phyloP scores from a whole-genome alignment of 2,329 filamentous ascomycete species.

The Penicillium hesseltinei region DNA sequence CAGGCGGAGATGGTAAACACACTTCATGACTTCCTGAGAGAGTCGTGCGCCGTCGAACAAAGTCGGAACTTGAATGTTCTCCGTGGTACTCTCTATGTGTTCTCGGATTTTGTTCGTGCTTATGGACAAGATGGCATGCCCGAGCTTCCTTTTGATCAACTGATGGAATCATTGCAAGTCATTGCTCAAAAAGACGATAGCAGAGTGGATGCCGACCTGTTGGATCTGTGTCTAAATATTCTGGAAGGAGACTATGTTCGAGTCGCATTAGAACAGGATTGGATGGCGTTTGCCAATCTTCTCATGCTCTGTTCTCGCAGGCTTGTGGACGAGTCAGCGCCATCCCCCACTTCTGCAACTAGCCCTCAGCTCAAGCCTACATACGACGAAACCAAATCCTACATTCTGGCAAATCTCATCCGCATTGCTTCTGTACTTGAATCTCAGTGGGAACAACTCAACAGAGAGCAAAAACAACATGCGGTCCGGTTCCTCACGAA shows the following conservation, averaged over 20 bases:
- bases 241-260: conserved; percentile 39
- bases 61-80: conserved; percentile 41
- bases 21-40: conserved; percentile 38
- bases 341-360: conserved; percentile 19
- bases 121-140: conserved; percentile 42
- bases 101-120: conserved; percentile 41
- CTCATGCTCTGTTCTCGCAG: conserved; percentile 38
- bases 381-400: conserved; percentile 37
- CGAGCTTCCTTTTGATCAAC: conserved; percentile 35
- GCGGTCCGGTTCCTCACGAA: conserved; percentile 37
- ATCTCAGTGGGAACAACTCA: conserved; percentile 38
- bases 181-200: conserved; percentile 39
- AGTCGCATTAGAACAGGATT: conserved; percentile 33
- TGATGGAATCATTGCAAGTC: conserved; percentile 37
- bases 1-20: conserved; percentile 41
- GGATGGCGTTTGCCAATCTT: conserved; percentile 34
- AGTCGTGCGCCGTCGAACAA: conserved; percentile 31
- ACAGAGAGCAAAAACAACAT: conserved; percentile 36
- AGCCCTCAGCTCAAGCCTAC: conserved; percentile 28
- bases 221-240: conserved; percentile 42
- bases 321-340: conserved; percentile 31
- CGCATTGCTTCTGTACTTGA: conserved; percentile 40
- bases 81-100: conserved; percentile 42
- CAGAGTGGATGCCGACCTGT: conserved; percentile 40
- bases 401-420: conserved; percentile 39